Evolutionary conservation across 2,329 filamentous ascomycete genomes (phyloP), one percentile per base, ranked within the genome.

Genomic region (Botrytis elliptica): DNA sequence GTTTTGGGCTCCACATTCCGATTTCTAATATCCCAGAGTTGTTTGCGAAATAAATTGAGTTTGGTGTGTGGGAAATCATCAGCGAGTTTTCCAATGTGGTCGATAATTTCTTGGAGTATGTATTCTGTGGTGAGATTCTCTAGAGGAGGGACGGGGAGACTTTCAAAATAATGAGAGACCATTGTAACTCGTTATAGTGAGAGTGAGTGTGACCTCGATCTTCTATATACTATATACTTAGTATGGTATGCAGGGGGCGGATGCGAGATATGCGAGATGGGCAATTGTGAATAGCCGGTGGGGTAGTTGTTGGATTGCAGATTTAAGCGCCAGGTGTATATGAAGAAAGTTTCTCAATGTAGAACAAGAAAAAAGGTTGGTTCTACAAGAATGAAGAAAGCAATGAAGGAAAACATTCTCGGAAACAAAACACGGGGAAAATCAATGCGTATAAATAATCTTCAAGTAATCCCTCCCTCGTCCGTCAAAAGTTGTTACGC

Each of bases 61-160:
- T 81, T 78, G 36, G 81, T 74, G 36, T 77, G 70, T 18, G 79
- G 76, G 62, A 78, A 76, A 14, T 76, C 73, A 44, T 75, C 67
- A n/a, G 74, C 62, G 52, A 81, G 77, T 3, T 77, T 72, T 33
- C 79, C 75, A 64, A 83, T 77, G 62, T 81, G 80, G 18, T 79
- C 75, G 33, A 82, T 77, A 38, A 83, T 82, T 42, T 83, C 79
- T 14, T 78, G 76, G 25, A 83, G 78, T 44, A 82, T 79, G 66
- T 80, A 80, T 36, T 78, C 75, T 0, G 74, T 74, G 59, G 57
- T 76, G 16, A 81, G 75, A 33, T 81, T 79, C 25, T 78, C 75
- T n/a, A 70, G 68, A 1, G 74, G 75, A 9, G 77, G 77, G 0
- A 42, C 44, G 4, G 77, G 77, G 14, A 78, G 74, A 9, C 33